Conservation (phyloP, 1,284 basidiomycete species). For the Cystobasidiaceae sp. region DNA sequence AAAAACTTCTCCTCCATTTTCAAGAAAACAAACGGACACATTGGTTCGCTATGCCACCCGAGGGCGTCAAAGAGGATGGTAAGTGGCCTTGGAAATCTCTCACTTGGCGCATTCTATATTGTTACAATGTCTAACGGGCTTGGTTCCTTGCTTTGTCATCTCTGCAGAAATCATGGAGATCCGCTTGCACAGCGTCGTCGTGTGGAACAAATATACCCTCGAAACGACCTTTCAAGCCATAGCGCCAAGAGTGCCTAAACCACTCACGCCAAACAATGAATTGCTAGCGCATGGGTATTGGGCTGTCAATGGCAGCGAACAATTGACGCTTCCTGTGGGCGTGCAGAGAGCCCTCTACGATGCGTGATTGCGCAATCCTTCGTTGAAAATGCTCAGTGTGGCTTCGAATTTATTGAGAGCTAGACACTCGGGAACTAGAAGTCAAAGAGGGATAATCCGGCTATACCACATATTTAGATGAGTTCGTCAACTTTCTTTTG, state of each 20-base stretch:
- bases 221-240: background rate
- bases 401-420: no score
- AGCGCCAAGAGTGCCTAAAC: background rate
- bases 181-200: background rate
- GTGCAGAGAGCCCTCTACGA: background rate
- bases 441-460: no score
- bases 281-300: constrained; percentile 2
- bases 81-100: background rate
- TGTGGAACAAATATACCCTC: constrained; percentile 12
- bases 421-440: no score
- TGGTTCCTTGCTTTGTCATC: background rate
- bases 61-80: background rate
- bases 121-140: background rate
- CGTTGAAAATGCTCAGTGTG: background rate
- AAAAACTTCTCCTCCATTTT: constrained; percentile 11
- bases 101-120: background rate
- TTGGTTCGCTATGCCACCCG: constrained; percentile 3
- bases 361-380: background rate
- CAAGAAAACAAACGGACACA: constrained; percentile 9
- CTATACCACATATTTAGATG: no score
- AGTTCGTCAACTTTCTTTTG: no score
- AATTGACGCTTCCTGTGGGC: background rate
- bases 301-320: constrained; percentile 5
- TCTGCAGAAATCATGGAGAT: constrained; percentile 8
- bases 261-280: background rate